phyloP scores from a whole-genome alignment of 768 basidiomycete genomes.

The Naganishia friedmannii region DNA sequence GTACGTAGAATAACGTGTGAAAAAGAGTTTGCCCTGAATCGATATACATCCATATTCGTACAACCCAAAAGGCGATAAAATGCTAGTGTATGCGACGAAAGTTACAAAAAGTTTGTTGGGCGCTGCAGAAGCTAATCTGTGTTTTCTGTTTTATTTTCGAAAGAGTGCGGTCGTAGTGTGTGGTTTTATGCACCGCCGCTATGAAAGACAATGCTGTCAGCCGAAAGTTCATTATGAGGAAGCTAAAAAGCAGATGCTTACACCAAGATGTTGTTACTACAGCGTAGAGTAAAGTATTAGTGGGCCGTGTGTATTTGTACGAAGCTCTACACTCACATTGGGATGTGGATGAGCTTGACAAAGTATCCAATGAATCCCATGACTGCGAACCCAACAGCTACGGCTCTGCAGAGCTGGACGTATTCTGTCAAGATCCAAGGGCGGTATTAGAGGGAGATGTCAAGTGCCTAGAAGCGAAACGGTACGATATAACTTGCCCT shows the following conservation, averaged over 20 bases:
- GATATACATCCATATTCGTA: constrained; percentile 14
- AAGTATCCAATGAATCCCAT: constrained; percentile 99
- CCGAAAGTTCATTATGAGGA: background rate
- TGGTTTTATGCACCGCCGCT: constrained; percentile 24
- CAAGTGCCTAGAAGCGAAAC: background rate
- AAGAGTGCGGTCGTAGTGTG: background rate
- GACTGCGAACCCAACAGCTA: constrained; percentile 93
- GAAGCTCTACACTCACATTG: constrained; percentile 67
- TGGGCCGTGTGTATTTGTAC: too few relatives aligned
- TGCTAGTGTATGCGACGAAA: constrained; percentile 1
- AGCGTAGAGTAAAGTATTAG: constrained; percentile 6
- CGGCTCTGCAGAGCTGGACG: constrained; percentile 87
- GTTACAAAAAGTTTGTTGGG: background rate
- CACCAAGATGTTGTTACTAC: constrained; percentile 95
- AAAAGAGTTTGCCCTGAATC: background rate
- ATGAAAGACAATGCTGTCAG: background rate
- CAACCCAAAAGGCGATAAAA: constrained; percentile 1
- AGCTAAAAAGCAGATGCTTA: constrained; percentile 58
- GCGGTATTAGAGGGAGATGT: background rate
- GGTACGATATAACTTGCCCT: constrained; percentile 62
- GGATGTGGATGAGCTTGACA: constrained; percentile 96
- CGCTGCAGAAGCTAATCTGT: background rate
- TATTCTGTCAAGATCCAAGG: constrained; percentile 65
- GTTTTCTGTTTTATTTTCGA: background rate
- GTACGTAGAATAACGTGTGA: background rate